A percentile compares a stretch with the other conserved stretches of the same genome.
Evolutionary conservation across 176 grass and related monocot species (phyloP).

Genomic region (Guadua angustifolia): DNA sequence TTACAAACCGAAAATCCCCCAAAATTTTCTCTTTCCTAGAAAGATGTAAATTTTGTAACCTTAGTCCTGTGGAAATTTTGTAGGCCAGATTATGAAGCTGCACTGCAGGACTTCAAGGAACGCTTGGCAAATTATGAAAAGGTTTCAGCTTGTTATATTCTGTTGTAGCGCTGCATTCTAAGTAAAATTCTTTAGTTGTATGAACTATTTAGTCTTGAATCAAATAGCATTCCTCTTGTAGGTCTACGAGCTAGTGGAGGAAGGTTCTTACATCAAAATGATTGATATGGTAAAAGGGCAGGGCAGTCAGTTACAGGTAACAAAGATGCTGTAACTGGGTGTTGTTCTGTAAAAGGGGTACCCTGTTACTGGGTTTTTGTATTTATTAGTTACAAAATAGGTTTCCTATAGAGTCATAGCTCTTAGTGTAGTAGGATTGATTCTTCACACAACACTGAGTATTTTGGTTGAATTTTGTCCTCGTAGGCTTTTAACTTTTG

Average conservation of each 20-base stretch:
- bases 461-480: slow-evolving; percentile 10
- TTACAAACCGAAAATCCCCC: slow-evolving; percentile 51
- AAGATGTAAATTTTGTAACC: slow-evolving; percentile 26
- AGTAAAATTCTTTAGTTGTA: slow-evolving; percentile 32
- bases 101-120: slow-evolving; percentile 85
- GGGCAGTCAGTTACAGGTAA: slow-evolving; percentile 91
- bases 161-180: slow-evolving; percentile 10
- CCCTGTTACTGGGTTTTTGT: neutral
- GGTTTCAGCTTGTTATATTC: slow-evolving; percentile 54
- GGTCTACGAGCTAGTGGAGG: slow-evolving; percentile 88
- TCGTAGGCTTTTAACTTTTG: slow-evolving; percentile 17
- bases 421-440: neutral
- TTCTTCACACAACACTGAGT: neutral
- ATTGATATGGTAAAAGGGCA: slow-evolving; percentile 96
- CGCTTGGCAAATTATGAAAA: slow-evolving; percentile 91
- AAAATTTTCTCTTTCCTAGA: slow-evolving; percentile 8
- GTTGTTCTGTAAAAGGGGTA: slow-evolving; percentile 12
- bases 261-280: slow-evolving; percentile 99
- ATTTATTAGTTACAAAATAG: neutral
- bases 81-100: slow-evolving; percentile 89
- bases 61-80: slow-evolving; percentile 40
- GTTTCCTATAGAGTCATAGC: neutral
- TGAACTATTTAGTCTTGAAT: slow-evolving; percentile 37
- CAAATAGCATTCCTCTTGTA: slow-evolving; percentile 39
- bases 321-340: neutral